A percentile compares a stretch with the other conserved stretches of the same genome.
These are phyloP conservation scores for Yamadazyma ubonensis DNA, from an alignment of 805 yeast genomes.

Conservation along the genomic window DNA sequence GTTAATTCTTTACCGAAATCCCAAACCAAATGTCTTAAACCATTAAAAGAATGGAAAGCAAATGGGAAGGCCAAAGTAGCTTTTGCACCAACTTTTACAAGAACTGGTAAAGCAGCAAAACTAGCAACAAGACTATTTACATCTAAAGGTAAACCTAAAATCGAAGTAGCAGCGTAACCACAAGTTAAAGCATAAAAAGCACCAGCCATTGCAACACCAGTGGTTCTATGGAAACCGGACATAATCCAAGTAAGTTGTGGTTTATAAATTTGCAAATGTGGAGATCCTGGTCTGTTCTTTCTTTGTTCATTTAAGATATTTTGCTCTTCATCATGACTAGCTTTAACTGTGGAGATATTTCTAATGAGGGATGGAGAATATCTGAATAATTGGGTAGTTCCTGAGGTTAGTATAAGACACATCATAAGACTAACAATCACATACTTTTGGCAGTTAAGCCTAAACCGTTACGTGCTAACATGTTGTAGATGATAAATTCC, in stretches of 20 bases:
- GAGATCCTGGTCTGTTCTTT: constrained; percentile 83
- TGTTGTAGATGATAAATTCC: constrained; percentile 10
- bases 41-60: constrained; percentile 82
- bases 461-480: constrained; percentile 37
- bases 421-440: no score
- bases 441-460: constrained; percentile 28
- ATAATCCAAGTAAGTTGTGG: constrained; percentile 85
- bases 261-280: constrained; percentile 85
- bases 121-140: constrained; percentile 51
- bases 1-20: constrained; percentile 81
- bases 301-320: constrained; percentile 77
- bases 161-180: constrained; percentile 67
- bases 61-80: constrained; percentile 76
- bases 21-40: constrained; percentile 93
- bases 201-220: constrained; percentile 80
- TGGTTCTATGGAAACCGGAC: constrained; percentile 81
- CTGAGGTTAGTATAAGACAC: constrained; percentile 10
- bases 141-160: constrained; percentile 56
- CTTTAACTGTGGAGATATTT: constrained; percentile 31
- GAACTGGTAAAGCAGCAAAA: constrained; percentile 63
- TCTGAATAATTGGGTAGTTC: constrained; percentile 8
- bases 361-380: constrained; percentile 4
- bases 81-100: constrained; percentile 62
- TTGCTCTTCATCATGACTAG: constrained; percentile 64
- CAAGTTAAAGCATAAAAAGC: constrained; percentile 77